Percentiles rank a stretch among this genome's conserved stretches.
phyloP scores from a whole-genome alignment of 1,139 yeast genomes.

The Suhomyces yuchorum region DNA sequence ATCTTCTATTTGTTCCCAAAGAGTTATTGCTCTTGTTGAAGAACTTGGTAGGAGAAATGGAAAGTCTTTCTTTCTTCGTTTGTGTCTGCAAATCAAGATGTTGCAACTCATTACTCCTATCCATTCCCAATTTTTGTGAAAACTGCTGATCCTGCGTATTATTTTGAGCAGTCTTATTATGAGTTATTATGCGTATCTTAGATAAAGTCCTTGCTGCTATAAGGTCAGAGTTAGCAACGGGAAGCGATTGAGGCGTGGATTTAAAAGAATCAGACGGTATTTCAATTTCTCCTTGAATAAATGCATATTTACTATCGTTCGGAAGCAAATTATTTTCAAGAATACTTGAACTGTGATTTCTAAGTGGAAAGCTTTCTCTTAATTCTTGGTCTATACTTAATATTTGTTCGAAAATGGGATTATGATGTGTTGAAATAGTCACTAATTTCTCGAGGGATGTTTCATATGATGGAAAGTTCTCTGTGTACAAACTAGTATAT shows the following conservation, averaged over 20 bases:
- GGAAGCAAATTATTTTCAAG: background rate
- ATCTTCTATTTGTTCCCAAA: background rate
- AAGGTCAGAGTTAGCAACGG: no score
- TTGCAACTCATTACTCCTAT: background rate
- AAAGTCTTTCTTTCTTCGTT: background rate
- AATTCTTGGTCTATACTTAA: background rate
- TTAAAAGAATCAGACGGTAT: no score
- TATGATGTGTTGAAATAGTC: background rate
- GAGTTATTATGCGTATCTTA: no score
- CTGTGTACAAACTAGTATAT: background rate
- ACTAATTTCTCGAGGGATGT: background rate
- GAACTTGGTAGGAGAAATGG: constrained; percentile 10
- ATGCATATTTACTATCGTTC: background rate
- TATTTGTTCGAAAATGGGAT: background rate
- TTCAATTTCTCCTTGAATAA: background rate
- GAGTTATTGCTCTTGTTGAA: constrained; percentile 3
- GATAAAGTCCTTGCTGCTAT: no score
- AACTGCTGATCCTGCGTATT: no score
- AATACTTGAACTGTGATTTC: background rate
- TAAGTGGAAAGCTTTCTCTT: background rate
- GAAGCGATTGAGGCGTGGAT: no score
- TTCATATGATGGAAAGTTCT: background rate
- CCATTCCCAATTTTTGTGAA: no score
- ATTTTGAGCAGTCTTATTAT: no score
- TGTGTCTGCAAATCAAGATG: background rate